A percentile compares a stretch with the other conserved stretches of the same genome.
Conservation (phyloP, 495 filamentous ascomycete species). For the Corynascus novoguineensis region DNA sequence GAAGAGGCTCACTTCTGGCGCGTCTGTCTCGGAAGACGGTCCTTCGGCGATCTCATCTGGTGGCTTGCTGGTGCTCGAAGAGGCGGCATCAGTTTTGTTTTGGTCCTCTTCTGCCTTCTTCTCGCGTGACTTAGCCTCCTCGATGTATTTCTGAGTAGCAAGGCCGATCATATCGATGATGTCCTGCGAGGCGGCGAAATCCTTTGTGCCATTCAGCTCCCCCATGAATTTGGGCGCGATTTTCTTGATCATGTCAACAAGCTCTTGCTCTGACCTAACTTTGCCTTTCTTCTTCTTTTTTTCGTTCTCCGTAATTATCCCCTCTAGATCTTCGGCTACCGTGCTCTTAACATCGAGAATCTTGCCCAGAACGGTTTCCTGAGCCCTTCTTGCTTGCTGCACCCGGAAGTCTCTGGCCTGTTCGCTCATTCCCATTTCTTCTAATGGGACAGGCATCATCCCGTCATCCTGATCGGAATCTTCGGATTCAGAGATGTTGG, state of each 20-base stretch:
- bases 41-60: neutral
- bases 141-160: conserved; percentile 43
- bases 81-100: neutral
- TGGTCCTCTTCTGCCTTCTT: conserved; percentile 13
- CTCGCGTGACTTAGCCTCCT: conserved; percentile 24
- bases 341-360: conserved; percentile 48
- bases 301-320: conserved; percentile 26
- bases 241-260: conserved; percentile 39
- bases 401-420: conserved; percentile 38
- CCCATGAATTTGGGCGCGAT: conserved; percentile 33
- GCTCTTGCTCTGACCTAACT: conserved; percentile 29
- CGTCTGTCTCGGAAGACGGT: neutral
- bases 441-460: conserved; percentile 25
- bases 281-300: conserved; percentile 28
- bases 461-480: conserved; percentile 51
- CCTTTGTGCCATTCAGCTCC: conserved; percentile 27
- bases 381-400: conserved; percentile 46
- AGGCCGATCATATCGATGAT: conserved; percentile 39
- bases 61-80: neutral
- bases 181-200: conserved; percentile 30
- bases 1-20: conserved; percentile 19
- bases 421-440: conserved; percentile 30
- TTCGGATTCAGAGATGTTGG: conserved; percentile 43
- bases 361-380: conserved; percentile 49
- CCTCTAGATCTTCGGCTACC: conserved; percentile 23